Percentiles rank a stretch among this genome's conserved stretches.
Evolutionary conservation across 2,329 filamentous ascomycete species (phyloP).

Genomic region (Cladophialophora carrionii): DNA sequence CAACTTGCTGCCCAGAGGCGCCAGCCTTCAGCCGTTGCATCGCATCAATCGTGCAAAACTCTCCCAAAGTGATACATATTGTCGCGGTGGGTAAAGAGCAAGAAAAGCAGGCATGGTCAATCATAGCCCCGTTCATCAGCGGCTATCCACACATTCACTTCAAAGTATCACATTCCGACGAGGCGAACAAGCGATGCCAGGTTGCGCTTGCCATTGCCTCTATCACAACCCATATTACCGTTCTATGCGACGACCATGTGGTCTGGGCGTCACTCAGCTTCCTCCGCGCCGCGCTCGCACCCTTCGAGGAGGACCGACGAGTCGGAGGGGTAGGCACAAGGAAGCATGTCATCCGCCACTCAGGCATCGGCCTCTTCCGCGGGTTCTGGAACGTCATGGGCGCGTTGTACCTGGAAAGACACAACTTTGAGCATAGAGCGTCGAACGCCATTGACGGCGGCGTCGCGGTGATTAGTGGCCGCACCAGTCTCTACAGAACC

Average conservation of each 20-base stretch:
- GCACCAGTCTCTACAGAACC: constrained; percentile 58
- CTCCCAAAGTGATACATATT: constrained; percentile 49
- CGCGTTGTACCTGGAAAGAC: constrained; percentile 62
- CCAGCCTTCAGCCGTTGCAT: constrained; percentile 51
- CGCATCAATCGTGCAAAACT: constrained; percentile 47
- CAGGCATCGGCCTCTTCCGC: constrained; percentile 25
- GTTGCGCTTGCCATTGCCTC: constrained; percentile 48
- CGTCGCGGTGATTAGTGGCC: constrained; percentile 62
- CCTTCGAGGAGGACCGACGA: constrained; percentile 51
- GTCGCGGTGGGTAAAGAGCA: constrained; percentile 50
- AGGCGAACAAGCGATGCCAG: constrained; percentile 57
- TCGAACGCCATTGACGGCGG: constrained; percentile 62
- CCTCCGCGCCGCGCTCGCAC: constrained; percentile 49
- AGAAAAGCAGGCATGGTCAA: constrained; percentile 19
- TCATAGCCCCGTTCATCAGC: constrained; percentile 7
- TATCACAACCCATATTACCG: constrained; percentile 49
- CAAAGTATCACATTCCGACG: constrained; percentile 41
- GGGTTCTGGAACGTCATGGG: constrained; percentile 60
- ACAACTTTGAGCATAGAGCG: constrained; percentile 64
- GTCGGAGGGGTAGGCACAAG: constrained; percentile 62
- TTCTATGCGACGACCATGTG: constrained; percentile 59
- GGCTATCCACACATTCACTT: constrained; percentile 28
- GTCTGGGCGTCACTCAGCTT: constrained; percentile 53
- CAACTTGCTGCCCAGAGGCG: constrained; percentile 54
- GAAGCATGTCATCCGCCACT: constrained; percentile 56